Evolutionary conservation across 306 rosid species (phyloP), one percentile per base, ranked within the genome.

Genomic region (Cajanus cajan): DNA sequence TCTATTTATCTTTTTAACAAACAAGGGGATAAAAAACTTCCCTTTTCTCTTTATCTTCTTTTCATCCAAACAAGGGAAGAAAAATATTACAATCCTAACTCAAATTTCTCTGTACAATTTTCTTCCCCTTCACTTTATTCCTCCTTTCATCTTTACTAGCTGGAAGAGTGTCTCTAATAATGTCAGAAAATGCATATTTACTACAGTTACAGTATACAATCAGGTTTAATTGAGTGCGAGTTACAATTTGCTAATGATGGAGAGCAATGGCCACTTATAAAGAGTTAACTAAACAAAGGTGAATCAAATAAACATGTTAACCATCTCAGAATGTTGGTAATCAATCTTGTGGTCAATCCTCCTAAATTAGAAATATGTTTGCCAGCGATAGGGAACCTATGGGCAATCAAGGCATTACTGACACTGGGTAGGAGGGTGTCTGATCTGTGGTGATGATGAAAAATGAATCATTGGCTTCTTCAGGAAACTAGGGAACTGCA

Each of bases 391-490:
- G 34, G 76, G 10, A 52, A 52, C 33, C 74, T n/a, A 67, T 39
- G 45, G 75, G 59, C 13, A 78, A 24, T 25, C 15, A 18, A 52
- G 58, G 62, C 22, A 54, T 21, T 33, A 18, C 37, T 74, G 70
- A 12, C 39, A 73, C 15, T 12, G 36, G 22, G n/a, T 64, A n/a
- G 24, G 6, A 2, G 16, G 76, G 48, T 22, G 28, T 8, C 24
- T 69, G 43, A 69, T 67, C 45, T 15, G 76, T 70, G 62, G 5
- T 47, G 16, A 41, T 28, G 40, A 63, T 77, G 74, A 39, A n/a
- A 77, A 51, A 22, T 21, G 54, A 36, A 68, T 65, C 45, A 55
- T 55, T 68, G 14, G 59, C 41, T 57, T 14, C 71, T 58, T 6
- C 71, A 28, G 4, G 44, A 63, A 63, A 51, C 34, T 65, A 22